Evolutionary conservation across 208 protist species (phyloP), one percentile per base, ranked within the genome.

Genomic region (Leptomonas pyrrhocoris): DNA sequence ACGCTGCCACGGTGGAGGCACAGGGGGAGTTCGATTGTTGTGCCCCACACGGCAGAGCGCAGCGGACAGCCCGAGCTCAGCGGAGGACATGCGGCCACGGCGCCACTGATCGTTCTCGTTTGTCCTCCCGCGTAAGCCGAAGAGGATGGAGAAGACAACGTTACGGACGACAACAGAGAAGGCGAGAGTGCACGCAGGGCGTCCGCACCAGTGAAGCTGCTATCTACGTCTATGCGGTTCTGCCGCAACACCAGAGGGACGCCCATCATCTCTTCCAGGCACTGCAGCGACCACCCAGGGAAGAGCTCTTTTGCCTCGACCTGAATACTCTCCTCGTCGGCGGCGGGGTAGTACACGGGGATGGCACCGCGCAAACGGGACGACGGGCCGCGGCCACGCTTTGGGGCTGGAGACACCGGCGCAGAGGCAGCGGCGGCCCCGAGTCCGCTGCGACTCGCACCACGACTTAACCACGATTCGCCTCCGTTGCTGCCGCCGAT

Each of bases 201-300:
- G 21, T 57, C 48, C 8, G 36, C 62, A 13, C 63, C 56, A 16
- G 5, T 49, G 36, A 61, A 70, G 21, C 56, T 49, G 36, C 30
- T 40, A 45, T 79, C 66, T 7, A 81, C 64, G 27, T 78, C 73
- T n/a, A 81, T 62, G 40, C 78, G 21, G 53, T 58, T 76, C 13
- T 69, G 55, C 25, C 69, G 69, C 43, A 83, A 45, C 55, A 79
- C 72, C 1, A 86, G 58, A 4, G 81, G 69, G 31, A 86, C 48
- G 15, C 58, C 70, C 13, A 86, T 63, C 66, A 83, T 78, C 54
- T 86, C 74, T 54, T 81, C 73, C 51, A 86, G 60, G 43, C 77
- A 83, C 66, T 86, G 81, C 63, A 81, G 70, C 55, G 81, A 75
- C 75, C 77, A 86, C n/a, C 74, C 81, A 0, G 81, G 77, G 49